Base-by-base conservation (phyloP, 768 basidiomycete genomes). In the Amanita rubescens region DNA sequence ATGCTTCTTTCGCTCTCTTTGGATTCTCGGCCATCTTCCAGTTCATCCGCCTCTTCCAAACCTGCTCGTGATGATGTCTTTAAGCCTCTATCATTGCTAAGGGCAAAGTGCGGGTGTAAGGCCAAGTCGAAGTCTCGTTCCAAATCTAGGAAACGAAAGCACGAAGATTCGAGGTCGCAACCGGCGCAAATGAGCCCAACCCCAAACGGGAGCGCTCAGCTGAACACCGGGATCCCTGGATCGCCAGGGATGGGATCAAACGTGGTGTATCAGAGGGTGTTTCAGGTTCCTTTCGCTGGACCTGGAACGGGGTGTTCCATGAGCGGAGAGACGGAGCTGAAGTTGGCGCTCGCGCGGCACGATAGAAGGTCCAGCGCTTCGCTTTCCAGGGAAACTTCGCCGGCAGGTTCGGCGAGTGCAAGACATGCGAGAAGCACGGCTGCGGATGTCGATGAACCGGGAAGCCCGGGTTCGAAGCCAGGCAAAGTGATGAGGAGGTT, bases 321-420 rank as follows among this genome's bases (percentile, higher is more conserved):
- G 58, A 82, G 79, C 50, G 81, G 81, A 11, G 78, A 82, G 64
- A 78, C 76, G 51, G 81, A 82, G 61, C 57, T 81, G 65, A 69
- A 75, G 58, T 81, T 81, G 78, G 74, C 76, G 1, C 63, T 81
- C 34, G 79, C 79, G 8, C 64, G 64, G 56, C 47, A 24, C 45
- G 55, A 20, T 42, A 8, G 38, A 11, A 15, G 54, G 54, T 49
- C 51, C 53, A 17, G 60, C 50, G 12, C 58, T 55, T 32, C 55
- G n/a, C n/a, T 42, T 38, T 58, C 56, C 47, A 33, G 44, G 15
- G 59, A 30, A 46, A 14, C 32, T 20, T 20, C 45, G 55, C n/a
- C 27, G 38, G 34, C 19, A 49, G 17, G n/a, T 25, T n/a, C n/a
- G n/a, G n/a, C n/a, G n/a, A n/a, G n/a, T n/a, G 19, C 19, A 34